Evolutionary conservation across 129 eudicot genomes (phyloP).

Genomic region (Calendula officinalis): DNA sequence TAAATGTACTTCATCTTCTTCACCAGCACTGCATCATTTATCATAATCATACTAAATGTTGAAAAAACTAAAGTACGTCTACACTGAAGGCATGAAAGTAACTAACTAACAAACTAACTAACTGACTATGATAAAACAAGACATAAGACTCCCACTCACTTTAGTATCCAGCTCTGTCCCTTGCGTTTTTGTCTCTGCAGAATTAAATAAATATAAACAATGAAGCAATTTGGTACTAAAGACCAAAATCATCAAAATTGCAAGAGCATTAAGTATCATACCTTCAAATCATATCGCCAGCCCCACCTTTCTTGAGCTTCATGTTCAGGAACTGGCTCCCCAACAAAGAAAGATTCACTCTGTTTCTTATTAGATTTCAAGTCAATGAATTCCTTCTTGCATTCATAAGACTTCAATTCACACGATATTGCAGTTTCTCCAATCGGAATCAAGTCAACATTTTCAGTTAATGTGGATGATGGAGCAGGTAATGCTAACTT

Average conservation of each 20-base stretch:
- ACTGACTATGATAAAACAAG: constrained; percentile 22
- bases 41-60: constrained; percentile 19
- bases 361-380: constrained; percentile 1
- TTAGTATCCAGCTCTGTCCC: constrained; percentile 58
- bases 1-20: constrained; percentile 71
- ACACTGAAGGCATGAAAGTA: constrained; percentile 16
- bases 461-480: constrained; percentile 8
- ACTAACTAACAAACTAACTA: not conserved
- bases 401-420: not conserved
- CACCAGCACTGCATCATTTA: constrained; percentile 53
- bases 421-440: constrained; percentile 9
- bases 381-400: constrained; percentile 1
- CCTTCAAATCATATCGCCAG: constrained; percentile 90
- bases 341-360: constrained; percentile 36
- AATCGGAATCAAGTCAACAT: not conserved
- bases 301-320: constrained; percentile 70
- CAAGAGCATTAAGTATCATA: constrained; percentile 11
- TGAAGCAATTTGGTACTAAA: constrained; percentile 11
- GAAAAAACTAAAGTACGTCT: constrained; percentile 10
- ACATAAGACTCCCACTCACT: constrained; percentile 60
- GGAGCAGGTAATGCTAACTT: constrained; percentile 20
- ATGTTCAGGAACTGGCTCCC: constrained; percentile 66
- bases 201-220: constrained; percentile 13
- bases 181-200: constrained; percentile 52
- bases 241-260: not conserved